Conservation (phyloP, 192 early-diverging fungal species). For the Allomyces macrogynus region DNA sequence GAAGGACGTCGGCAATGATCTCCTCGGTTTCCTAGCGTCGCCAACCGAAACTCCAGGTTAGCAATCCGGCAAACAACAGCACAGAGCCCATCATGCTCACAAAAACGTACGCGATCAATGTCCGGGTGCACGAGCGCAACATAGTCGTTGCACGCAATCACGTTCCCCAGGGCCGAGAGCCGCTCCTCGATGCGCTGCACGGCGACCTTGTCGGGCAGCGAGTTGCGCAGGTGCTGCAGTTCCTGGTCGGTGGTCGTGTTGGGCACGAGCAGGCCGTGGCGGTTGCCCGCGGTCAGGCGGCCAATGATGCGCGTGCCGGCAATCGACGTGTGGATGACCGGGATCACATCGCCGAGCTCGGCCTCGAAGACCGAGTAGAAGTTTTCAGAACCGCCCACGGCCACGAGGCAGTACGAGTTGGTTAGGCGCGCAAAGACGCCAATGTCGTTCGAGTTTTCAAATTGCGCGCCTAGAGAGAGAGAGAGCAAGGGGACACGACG, state of each 20-base stretch:
- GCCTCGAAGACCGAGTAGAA: slow-evolving; percentile 93
- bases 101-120: slow-evolving; percentile 47
- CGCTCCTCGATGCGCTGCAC: slow-evolving; percentile 97
- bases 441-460: slow-evolving; percentile 99
- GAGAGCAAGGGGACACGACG: background rate
- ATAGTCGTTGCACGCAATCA: slow-evolving; percentile 98
- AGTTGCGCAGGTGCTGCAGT: slow-evolving; percentile 90
- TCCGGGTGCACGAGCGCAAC: slow-evolving; percentile 96
- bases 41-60: slow-evolving; percentile 4
- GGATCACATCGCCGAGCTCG: slow-evolving; percentile 85
- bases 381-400: slow-evolving; percentile 95
- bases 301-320: slow-evolving; percentile 93
- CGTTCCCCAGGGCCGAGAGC: slow-evolving; percentile 90
- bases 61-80: background rate
- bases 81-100: too few species aligned
- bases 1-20: slow-evolving; percentile 93
- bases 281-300: slow-evolving; percentile 81
- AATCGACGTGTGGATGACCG: slow-evolving; percentile 90
- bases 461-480: slow-evolving; percentile 64
- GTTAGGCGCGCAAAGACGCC: slow-evolving; percentile 94
- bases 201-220: slow-evolving; percentile 72
- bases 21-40: slow-evolving; percentile 68
- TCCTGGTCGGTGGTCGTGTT: slow-evolving; percentile 93
- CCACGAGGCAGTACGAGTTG: slow-evolving; percentile 94
- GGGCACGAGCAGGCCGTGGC: slow-evolving; percentile 83